These are phyloP conservation scores for Amphibolis antarctica DNA, from an alignment of 106 monocot species.

Conservation along the genomic window DNA sequence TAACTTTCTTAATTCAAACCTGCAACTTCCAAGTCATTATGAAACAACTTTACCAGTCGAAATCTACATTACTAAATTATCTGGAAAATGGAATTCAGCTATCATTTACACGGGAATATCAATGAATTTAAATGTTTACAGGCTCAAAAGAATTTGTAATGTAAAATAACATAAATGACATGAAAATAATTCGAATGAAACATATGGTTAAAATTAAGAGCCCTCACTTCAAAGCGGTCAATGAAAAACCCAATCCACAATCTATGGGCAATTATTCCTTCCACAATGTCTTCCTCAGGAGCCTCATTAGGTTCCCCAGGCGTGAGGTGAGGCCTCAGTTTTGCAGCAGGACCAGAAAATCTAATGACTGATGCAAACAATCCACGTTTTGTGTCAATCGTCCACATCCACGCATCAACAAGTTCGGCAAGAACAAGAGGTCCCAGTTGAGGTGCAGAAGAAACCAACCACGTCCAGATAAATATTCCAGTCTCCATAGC, in stretches of 20 bases:
- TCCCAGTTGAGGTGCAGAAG: slow-evolving; percentile 85
- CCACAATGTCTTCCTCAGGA: slow-evolving; percentile 77
- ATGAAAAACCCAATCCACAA: slow-evolving; percentile 98
- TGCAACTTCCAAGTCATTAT: no score
- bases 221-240: slow-evolving; percentile 94
- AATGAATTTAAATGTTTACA: no score
- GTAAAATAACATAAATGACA: no score
- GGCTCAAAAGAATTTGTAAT: no score
- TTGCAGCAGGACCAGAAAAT: slow-evolving; percentile 83
- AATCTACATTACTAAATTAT: no score
- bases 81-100: no score
- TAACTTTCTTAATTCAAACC: no score
- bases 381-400: slow-evolving; percentile 96
- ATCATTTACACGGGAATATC: no score
- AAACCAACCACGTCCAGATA: slow-evolving; percentile 99
- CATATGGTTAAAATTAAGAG: not conserved
- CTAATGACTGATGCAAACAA: slow-evolving; percentile 89
- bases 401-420: slow-evolving; percentile 99
- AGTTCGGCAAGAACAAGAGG: slow-evolving; percentile 91
- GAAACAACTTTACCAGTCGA: no score
- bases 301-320: slow-evolving; percentile 75
- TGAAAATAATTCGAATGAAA: no score
- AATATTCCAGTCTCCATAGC: slow-evolving; percentile 98
- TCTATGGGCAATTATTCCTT: slow-evolving; percentile 84
- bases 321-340: slow-evolving; percentile 85